A percentile compares a stretch with the other conserved stretches of the same genome.
These are phyloP conservation scores for Pilatotrama ljubarskyi DNA, from an alignment of 768 basidiomycete genomes.

Conservation along the genomic window DNA sequence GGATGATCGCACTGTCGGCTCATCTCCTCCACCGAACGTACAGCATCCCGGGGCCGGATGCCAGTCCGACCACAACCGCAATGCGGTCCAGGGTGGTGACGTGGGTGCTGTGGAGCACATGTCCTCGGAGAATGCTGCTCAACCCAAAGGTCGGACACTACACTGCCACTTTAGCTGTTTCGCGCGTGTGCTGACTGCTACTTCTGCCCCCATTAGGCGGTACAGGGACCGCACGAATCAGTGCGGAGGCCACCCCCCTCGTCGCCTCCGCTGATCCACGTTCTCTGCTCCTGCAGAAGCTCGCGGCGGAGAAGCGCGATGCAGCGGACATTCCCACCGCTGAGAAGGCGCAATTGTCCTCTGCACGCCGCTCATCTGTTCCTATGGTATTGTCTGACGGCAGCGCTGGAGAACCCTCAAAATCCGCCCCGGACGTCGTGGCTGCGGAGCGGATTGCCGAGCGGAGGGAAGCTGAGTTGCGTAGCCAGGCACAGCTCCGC, in stretches of 20 bases:
- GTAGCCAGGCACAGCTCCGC: slow-evolving; percentile 48
- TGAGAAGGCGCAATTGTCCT: slow-evolving; percentile 17
- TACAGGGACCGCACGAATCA: slow-evolving; percentile 7
- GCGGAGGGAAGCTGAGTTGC: slow-evolving; percentile 45
- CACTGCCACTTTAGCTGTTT: slow-evolving; percentile 6
- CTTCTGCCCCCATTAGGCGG: neutral
- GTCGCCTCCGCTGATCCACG: slow-evolving; percentile 16
- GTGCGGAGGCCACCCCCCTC: neutral
- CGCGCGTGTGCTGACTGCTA: slow-evolving; percentile 4
- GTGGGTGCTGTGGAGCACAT: slow-evolving; percentile 13
- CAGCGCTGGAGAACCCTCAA: slow-evolving; percentile 6
- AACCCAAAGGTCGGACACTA: neutral
- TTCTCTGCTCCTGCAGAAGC: slow-evolving; percentile 23
- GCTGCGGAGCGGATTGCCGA: slow-evolving; percentile 18
- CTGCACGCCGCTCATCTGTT: slow-evolving; percentile 8
- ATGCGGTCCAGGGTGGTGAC: neutral
- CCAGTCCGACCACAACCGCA: neutral
- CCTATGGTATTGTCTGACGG: slow-evolving; percentile 7
- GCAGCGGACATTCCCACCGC: slow-evolving; percentile 19
- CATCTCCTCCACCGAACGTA: neutral
- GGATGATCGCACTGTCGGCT: slow-evolving; percentile 17
- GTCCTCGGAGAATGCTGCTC: slow-evolving; percentile 11
- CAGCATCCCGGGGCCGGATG: slow-evolving; percentile 13
- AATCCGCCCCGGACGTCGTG: slow-evolving; percentile 4
- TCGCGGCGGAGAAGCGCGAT: slow-evolving; percentile 22